Evolutionary conservation across 208 protist species (phyloP).

Genomic region (Acanthamoeba quina): DNA sequence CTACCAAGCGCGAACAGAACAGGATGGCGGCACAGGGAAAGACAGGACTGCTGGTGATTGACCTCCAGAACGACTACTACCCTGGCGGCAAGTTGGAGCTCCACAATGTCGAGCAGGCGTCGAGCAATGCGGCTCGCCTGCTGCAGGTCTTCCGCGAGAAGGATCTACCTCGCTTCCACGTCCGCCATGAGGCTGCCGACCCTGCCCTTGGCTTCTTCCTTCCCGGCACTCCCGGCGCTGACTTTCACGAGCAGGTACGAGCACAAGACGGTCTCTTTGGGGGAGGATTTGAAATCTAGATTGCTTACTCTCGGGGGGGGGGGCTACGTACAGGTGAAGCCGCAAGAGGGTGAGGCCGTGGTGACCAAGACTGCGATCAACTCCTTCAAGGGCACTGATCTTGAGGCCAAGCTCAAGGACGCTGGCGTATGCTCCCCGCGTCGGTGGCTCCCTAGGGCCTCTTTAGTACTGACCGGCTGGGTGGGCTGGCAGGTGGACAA

Average conservation of each 20-base stretch:
- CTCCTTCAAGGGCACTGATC: constrained; percentile 58
- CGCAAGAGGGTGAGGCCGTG: constrained; percentile 37
- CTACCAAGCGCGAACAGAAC: no score
- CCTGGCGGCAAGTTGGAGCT: constrained; percentile 74
- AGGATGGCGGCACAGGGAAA: neutral
- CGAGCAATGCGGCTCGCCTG: constrained; percentile 12
- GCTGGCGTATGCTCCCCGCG: constrained; percentile 44
- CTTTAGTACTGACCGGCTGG: neutral
- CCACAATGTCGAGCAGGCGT: neutral
- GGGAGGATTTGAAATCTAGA: neutral
- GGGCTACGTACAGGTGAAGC: constrained; percentile 6
- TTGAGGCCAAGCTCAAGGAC: neutral
- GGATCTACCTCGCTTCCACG: constrained; percentile 51
- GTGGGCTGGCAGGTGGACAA: constrained; percentile 35
- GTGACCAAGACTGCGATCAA: constrained; percentile 69
- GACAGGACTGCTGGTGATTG: constrained; percentile 69
- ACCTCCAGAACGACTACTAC: constrained; percentile 77
- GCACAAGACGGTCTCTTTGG: neutral
- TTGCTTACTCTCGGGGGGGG: no score
- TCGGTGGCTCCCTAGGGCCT: no score
- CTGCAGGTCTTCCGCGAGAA: constrained; percentile 49
- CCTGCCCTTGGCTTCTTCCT: constrained; percentile 74
- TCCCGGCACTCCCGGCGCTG: constrained; percentile 46
- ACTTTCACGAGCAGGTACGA: constrained; percentile 53
- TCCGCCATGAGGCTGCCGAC: constrained; percentile 60